Evolutionary conservation across 2,329 filamentous ascomycete genomes (phyloP), one percentile per base, ranked within the genome.

Genomic region (Colletotrichum echinochloae): DNA sequence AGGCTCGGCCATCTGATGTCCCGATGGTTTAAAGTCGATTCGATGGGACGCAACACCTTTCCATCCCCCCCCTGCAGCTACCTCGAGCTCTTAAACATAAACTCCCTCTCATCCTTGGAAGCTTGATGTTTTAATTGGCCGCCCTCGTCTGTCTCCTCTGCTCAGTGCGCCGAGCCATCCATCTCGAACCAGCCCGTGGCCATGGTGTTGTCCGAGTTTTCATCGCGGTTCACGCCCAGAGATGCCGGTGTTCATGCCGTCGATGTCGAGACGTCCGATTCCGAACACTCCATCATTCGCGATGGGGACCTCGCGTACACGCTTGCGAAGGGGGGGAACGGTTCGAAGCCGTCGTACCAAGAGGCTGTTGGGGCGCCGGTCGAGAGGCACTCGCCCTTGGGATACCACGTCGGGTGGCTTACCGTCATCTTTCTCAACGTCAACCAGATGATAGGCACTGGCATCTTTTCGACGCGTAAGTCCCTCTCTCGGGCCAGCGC

Each of bases 381-480:
- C 2, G 89, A 91, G 76, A 79, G 77, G 1, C 75, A 83, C 4
- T 90, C 88, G 1, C 89, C 89, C 0, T 78, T 91, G 2, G 89
- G 89, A 0, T 90, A 90, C 70, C 79, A 86, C 12, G 88, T 91
- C 16, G 84, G 85, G 7, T 85, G 82, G 65, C 72, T 87, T 4
- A 88, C 88, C 0, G 86, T 89, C 26, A 80, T 90, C 41, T 89
- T 89, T 41, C 76, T 91, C 62, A 91, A 91, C 67, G 77, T 91
- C 46, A 88, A 86, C 66, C 85, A 86, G 77, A 91, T 91, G 88
- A 82, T 91, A 52, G 89, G 89, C 0, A 90, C 88, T 0, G 88
- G 88, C 44, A 85, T 90, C 28, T 90, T 88, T 66, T 91, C 89
- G 0, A 91, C 89, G 0, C 89, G 88, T 90, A 75, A 73, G 88